A percentile compares a stretch with the other conserved stretches of the same genome.
phyloP scores from a whole-genome alignment of 306 rosid genomes.

The Chamaecrista fasciculata region DNA sequence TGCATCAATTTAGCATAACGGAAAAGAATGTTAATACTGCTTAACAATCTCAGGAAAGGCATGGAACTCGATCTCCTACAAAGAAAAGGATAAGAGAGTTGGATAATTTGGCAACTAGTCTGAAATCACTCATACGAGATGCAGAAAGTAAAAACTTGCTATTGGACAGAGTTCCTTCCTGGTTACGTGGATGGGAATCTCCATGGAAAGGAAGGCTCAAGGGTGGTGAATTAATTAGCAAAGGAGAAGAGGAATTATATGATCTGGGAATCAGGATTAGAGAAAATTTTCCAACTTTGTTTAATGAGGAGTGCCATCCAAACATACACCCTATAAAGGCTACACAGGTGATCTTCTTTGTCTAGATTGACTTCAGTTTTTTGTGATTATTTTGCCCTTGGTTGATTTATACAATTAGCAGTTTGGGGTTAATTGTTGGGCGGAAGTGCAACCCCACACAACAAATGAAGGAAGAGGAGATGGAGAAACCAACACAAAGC shows the following conservation, averaged over 20 bases:
- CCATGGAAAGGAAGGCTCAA: slow-evolving; percentile 82
- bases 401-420: not conserved
- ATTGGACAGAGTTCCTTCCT: slow-evolving; percentile 59
- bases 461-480: no score
- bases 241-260: slow-evolving; percentile 84
- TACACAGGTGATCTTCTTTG: slow-evolving; percentile 52
- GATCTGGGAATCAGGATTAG: slow-evolving; percentile 66
- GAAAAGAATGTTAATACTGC: slow-evolving; percentile 14
- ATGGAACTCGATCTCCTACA: slow-evolving; percentile 92
- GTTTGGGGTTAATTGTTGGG: slow-evolving; percentile 23
- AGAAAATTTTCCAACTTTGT: slow-evolving; percentile 63
- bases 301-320: slow-evolving; percentile 79
- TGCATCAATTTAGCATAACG: not conserved
- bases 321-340: slow-evolving; percentile 71
- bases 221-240: slow-evolving; percentile 68
- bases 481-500: no score
- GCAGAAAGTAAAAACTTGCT: slow-evolving; percentile 47
- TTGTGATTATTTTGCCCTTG: not conserved
- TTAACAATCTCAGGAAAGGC: slow-evolving; percentile 69
- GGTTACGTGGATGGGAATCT: slow-evolving; percentile 79
- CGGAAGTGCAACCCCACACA: no score
- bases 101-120: slow-evolving; percentile 47
- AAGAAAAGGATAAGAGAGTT: slow-evolving; percentile 72
- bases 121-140: slow-evolving; percentile 50
- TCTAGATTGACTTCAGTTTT: not conserved